These are phyloP conservation scores for Apiospora saccharicola DNA, from an alignment of 2,329 filamentous ascomycete species.

Conservation along the genomic window DNA sequence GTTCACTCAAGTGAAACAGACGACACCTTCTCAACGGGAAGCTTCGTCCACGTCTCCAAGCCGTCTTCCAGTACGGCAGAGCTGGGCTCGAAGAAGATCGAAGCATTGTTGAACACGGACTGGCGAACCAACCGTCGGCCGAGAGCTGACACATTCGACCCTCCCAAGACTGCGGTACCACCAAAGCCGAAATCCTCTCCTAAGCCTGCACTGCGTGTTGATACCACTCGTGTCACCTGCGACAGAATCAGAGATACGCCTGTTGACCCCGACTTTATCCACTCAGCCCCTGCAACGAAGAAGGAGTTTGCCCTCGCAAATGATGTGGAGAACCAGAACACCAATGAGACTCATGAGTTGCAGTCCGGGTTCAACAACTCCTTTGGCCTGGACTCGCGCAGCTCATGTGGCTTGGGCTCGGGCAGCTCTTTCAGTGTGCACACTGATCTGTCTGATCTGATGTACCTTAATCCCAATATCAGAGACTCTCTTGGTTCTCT, in stretches of 20 bases:
- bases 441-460: constrained; percentile 9
- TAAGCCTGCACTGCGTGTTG: constrained; percentile 31
- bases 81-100: constrained; percentile 21
- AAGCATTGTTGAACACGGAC: constrained; percentile 26
- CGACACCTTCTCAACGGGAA: background rate
- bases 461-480: background rate
- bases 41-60: constrained; percentile 9
- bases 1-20: constrained; percentile 3
- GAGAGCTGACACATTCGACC: constrained; percentile 24
- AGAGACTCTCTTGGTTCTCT: background rate
- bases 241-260: constrained; percentile 28
- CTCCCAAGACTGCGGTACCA: constrained; percentile 28
- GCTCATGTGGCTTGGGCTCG: too few species aligned
- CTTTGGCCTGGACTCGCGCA: background rate
- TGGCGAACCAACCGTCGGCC: constrained; percentile 28
- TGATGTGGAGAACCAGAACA: background rate
- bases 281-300: constrained; percentile 39
- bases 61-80: constrained; percentile 5
- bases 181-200: constrained; percentile 29
- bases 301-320: constrained; percentile 10
- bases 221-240: constrained; percentile 30
- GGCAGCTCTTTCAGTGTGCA: background rate
- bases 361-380: background rate
- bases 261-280: constrained; percentile 37
- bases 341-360: background rate